Percentiles rank a stretch among this genome's conserved stretches.
phyloP scores from a whole-genome alignment of 2,329 filamentous ascomycete species.

The Aureobasidium namibiae region DNA sequence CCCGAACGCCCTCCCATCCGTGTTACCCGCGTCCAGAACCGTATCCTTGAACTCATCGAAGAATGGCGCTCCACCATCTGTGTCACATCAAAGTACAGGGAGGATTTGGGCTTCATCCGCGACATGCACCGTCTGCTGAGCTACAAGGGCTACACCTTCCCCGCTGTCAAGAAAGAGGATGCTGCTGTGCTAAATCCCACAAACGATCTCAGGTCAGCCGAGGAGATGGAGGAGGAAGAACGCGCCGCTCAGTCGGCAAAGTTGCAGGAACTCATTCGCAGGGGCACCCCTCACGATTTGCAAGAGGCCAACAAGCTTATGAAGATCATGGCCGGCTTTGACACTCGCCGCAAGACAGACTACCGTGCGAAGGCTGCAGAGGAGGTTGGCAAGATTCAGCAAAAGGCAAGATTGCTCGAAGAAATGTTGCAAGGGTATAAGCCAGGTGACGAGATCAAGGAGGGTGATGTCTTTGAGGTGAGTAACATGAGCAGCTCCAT shows the following conservation, averaged over 20 bases:
- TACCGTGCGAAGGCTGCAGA: conserved; percentile 96
- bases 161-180: conserved; percentile 85
- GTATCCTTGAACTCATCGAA: conserved; percentile 92
- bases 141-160: conserved; percentile 96
- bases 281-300: conserved; percentile 83
- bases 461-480: conserved; percentile 62
- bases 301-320: conserved; percentile 96
- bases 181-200: conserved; percentile 94
- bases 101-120: conserved; percentile 89
- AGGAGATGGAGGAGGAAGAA: conserved; percentile 98
- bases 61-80: conserved; percentile 99
- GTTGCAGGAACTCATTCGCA: conserved; percentile 87
- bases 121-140: conserved; percentile 95
- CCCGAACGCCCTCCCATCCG: conserved; percentile 87
- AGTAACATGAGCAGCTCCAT: conserved; percentile 20
- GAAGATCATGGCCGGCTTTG: conserved; percentile 98
- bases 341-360: conserved; percentile 91
- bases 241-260: conserved; percentile 94
- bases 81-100: conserved; percentile 94
- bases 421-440: conserved; percentile 83
- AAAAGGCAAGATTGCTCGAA: conserved; percentile 85
- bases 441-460: conserved; percentile 67
- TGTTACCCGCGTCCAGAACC: conserved; percentile 76
- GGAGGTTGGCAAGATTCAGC: conserved; percentile 88
- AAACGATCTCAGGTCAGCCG: conserved; percentile 90